Conservation (phyloP, 805 yeast genomes). For the Candida oleophila region DNA sequence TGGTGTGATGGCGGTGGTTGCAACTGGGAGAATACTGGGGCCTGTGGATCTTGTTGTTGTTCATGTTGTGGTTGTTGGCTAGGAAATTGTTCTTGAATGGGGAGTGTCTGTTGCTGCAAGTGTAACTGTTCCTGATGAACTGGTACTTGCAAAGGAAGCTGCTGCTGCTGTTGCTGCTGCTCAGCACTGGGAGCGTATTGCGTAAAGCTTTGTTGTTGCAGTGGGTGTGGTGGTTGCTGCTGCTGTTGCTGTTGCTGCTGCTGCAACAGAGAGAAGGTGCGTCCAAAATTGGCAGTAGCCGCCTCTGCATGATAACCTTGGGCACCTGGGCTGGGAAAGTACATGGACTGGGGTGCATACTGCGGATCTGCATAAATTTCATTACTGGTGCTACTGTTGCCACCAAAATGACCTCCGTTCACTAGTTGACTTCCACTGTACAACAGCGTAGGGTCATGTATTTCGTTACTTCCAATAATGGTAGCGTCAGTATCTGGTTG, state of each 20-base stretch:
- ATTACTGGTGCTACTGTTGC: not conserved
- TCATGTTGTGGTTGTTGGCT: conserved; percentile 2
- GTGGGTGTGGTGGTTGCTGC: not conserved
- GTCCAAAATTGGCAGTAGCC: not conserved
- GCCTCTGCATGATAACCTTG: not conserved
- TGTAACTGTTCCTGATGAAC: not conserved
- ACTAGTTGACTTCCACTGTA: not conserved
- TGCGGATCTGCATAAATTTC: not conserved
- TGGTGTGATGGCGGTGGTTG: not conserved
- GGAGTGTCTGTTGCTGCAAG: not conserved
- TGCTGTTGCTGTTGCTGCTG: not conserved
- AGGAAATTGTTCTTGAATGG: not conserved
- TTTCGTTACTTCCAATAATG: not conserved
- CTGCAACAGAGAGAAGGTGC: not conserved
- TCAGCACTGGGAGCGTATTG: too few relatives aligned
- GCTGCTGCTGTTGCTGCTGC: conserved; percentile 1
- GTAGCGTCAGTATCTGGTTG: not conserved
- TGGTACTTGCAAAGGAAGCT: not conserved
- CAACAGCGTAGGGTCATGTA: not conserved
- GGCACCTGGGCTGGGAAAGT: not conserved
- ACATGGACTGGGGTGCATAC: not conserved
- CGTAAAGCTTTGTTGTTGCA: not conserved
- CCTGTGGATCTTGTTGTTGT: not conserved
- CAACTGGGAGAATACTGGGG: not conserved
- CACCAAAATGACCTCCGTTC: not conserved